phyloP scores from a whole-genome alignment of 805 yeast species.

The Wickerhamomyces queroliae region DNA sequence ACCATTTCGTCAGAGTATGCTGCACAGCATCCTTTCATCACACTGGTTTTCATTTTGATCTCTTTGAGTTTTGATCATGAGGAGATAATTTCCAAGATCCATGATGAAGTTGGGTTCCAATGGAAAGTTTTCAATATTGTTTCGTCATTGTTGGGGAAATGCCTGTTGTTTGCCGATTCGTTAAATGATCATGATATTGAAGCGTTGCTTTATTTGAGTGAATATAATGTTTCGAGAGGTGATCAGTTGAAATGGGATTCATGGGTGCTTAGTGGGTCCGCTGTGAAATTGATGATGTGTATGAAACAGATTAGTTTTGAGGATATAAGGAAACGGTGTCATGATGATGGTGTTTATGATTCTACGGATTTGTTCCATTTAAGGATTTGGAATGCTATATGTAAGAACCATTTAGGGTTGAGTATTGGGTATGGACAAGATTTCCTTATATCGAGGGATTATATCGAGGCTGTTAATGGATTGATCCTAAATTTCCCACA shows the following conservation, averaged over 20 bases:
- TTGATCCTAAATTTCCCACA: constrained; percentile 42
- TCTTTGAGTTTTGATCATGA: constrained; percentile 46
- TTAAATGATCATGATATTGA: constrained; percentile 56
- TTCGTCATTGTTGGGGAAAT: constrained; percentile 27
- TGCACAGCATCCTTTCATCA: constrained; percentile 44
- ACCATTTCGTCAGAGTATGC: constrained; percentile 41
- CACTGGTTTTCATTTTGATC: constrained; percentile 46
- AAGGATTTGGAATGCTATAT: constrained; percentile 46
- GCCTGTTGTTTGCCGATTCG: constrained; percentile 42
- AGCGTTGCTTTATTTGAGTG: constrained; percentile 48
- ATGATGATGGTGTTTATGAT: constrained; percentile 18
- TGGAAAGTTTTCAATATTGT: constrained; percentile 39
- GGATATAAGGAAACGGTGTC: constrained; percentile 32
- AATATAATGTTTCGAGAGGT: constrained; percentile 23
- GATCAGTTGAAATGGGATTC: constrained; percentile 46
- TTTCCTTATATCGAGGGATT: constrained; percentile 32
- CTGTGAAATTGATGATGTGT: constrained; percentile 41
- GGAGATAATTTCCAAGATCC: constrained; percentile 40
- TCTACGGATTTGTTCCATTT: constrained; percentile 44
- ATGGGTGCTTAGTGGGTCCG: constrained; percentile 47
- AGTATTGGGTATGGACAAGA: constrained; percentile 46
- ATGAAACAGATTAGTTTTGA: constrained; percentile 36
- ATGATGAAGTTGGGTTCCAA: constrained; percentile 40
- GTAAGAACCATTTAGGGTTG: constrained; percentile 45
- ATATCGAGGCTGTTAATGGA: constrained; percentile 33